Percentiles rank a stretch among this genome's conserved stretches.
Evolutionary conservation across 2,329 filamentous ascomycete genomes (phyloP).

Genomic region (Sporothrix mexicana): DNA sequence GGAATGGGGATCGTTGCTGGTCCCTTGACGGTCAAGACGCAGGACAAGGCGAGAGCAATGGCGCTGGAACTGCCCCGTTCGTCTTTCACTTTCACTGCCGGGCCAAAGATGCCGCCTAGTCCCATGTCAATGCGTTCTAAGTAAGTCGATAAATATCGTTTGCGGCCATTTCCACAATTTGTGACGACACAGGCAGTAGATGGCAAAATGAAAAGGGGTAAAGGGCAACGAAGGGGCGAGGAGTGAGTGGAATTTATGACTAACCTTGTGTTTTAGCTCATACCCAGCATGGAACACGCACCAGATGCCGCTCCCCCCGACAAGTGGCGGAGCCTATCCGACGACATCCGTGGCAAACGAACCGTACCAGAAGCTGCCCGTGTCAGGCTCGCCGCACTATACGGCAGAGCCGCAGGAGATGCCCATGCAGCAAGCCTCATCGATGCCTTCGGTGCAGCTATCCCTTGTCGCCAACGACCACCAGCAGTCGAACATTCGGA

Average conservation of each 20-base stretch:
- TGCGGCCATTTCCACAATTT: not conserved
- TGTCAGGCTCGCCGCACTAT: conserved; percentile 56
- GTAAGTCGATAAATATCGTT: conserved; percentile 50
- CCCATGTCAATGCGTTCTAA: conserved; percentile 64
- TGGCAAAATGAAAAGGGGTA: not conserved
- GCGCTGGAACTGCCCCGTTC: conserved; percentile 63
- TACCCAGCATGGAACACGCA: conserved; percentile 63
- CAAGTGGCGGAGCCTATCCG: conserved; percentile 46
- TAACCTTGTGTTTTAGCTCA: conserved; percentile 50
- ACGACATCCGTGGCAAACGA: conserved; percentile 57
- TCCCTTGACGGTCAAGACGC: conserved; percentile 59
- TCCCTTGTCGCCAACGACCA: conserved; percentile 57
- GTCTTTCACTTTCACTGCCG: conserved; percentile 62
- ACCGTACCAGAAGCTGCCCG: conserved; percentile 59
- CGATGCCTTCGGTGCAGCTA: conserved; percentile 61
- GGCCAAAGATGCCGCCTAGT: conserved; percentile 59
- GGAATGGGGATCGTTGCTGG: conserved; percentile 66
- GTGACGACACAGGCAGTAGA: too few species aligned
- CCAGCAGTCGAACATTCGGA: conserved; percentile 54
- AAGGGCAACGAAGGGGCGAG: not conserved
- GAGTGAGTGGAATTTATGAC: conserved; percentile 40
- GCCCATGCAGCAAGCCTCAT: conserved; percentile 55
- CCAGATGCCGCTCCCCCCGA: conserved; percentile 51
- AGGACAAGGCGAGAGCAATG: conserved; percentile 59
- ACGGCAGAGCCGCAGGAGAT: conserved; percentile 60